These are phyloP conservation scores for Yamadazyma conglobata DNA, from an alignment of 1,139 yeast genomes.

Conservation along the genomic window DNA sequence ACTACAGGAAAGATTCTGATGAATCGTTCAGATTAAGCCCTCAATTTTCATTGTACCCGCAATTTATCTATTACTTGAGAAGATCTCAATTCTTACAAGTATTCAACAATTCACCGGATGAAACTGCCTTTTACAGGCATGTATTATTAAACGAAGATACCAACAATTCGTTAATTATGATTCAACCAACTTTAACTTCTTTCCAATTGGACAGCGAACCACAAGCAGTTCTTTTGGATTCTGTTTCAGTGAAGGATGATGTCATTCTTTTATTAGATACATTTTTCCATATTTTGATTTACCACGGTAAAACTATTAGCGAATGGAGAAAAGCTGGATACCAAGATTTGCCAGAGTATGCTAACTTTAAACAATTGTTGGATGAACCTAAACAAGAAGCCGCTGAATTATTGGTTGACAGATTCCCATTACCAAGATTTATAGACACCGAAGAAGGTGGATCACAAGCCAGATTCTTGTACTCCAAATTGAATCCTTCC, in stretches of 20 bases:
- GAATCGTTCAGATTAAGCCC: slow-evolving; percentile 47
- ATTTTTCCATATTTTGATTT: slow-evolving; percentile 91
- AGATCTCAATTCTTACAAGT: slow-evolving; percentile 96
- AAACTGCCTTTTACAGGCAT: slow-evolving; percentile 96
- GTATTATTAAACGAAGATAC: slow-evolving; percentile 88
- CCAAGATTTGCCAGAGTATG: slow-evolving; percentile 87
- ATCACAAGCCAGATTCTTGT: slow-evolving; percentile 94
- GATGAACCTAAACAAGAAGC: slow-evolving; percentile 93
- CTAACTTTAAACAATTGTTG: slow-evolving; percentile 78
- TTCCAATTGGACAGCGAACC: slow-evolving; percentile 80
- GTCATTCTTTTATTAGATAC: slow-evolving; percentile 86
- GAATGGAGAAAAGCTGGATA: slow-evolving; percentile 96
- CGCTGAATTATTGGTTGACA: slow-evolving; percentile 81
- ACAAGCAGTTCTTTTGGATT: slow-evolving; percentile 90
- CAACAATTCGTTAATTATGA: slow-evolving; percentile 91
- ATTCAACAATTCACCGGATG: slow-evolving; percentile 97
- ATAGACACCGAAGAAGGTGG: slow-evolving; percentile 98
- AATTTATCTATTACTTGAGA: slow-evolving; percentile 92
- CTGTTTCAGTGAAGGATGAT: slow-evolving; percentile 89
- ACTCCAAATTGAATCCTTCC: slow-evolving; percentile 91
- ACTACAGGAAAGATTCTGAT: slow-evolving; percentile 47
- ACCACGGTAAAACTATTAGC: slow-evolving; percentile 92
- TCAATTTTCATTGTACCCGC: slow-evolving; percentile 67
- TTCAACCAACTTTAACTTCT: slow-evolving; percentile 91
- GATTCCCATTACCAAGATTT: slow-evolving; percentile 47